Conservation (phyloP, 495 filamentous ascomycete species). For the Trichoderma orchidacearum region DNA sequence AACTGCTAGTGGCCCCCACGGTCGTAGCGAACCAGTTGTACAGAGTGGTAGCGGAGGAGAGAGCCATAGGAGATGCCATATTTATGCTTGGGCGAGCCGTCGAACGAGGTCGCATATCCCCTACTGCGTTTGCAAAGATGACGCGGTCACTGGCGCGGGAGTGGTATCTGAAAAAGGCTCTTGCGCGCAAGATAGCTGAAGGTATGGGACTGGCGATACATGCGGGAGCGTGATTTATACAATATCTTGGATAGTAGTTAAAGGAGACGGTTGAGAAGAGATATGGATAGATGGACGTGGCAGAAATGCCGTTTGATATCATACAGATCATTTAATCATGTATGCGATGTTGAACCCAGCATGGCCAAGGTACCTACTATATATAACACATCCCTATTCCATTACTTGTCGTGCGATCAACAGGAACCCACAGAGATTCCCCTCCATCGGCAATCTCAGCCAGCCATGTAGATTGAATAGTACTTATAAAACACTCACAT, state of each 20-base stretch:
- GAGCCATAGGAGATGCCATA: constrained; percentile 68
- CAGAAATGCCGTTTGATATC: too few species aligned
- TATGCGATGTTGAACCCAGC: too few species aligned
- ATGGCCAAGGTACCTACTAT: too few species aligned
- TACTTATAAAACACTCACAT: too few species aligned
- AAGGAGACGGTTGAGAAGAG: too few species aligned
- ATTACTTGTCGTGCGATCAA: too few species aligned
- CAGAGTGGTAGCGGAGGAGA: constrained; percentile 72
- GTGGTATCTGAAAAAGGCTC: constrained; percentile 78
- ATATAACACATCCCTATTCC: too few species aligned
- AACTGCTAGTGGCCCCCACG: constrained; percentile 83
- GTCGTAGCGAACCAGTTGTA: constrained; percentile 90
- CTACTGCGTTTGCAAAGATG: constrained; percentile 72
- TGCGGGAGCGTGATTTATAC: background rate
- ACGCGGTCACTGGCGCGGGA: constrained; percentile 75
- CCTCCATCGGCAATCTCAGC: too few species aligned
- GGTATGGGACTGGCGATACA: constrained; percentile 51
- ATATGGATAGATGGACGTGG: too few species aligned
- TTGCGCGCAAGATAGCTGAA: constrained; percentile 74
- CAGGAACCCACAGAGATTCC: too few species aligned
- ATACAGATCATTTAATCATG: too few species aligned
- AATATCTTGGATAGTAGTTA: background rate
- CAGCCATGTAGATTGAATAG: too few species aligned
- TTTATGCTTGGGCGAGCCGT: constrained; percentile 73
- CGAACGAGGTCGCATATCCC: constrained; percentile 64